Evolutionary conservation across 202 grass and related monocot genomes (phyloP).

Genomic region (Schoenoplectus tabernaemontani): DNA sequence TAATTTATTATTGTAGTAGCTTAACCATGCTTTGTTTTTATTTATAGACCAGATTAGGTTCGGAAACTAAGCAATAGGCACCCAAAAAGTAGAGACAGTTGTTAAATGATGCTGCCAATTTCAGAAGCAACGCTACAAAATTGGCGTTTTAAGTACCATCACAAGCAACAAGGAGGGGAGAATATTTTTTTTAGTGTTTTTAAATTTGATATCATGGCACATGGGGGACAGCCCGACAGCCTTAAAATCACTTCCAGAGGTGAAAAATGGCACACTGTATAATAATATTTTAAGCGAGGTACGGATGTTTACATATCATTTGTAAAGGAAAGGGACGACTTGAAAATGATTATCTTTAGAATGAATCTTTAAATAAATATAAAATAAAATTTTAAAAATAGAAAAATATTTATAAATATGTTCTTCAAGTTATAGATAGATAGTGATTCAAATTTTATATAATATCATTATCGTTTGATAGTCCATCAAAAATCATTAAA

Average conservation of each 20-base stretch:
- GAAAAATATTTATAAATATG: too few relatives aligned
- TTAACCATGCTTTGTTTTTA: not conserved
- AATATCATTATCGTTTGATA: too few relatives aligned
- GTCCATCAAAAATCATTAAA: too few relatives aligned
- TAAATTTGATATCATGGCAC: not conserved
- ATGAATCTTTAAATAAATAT: too few relatives aligned
- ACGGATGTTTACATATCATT: too few relatives aligned
- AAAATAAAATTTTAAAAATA: too few relatives aligned
- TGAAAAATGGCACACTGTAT: not conserved
- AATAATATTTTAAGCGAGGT: too few relatives aligned
- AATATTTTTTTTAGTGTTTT: not conserved
- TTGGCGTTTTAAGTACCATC: not conserved
- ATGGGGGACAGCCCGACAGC: not conserved
- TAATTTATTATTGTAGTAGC: not conserved
- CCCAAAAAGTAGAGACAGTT: not conserved
- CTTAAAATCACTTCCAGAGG: not conserved
- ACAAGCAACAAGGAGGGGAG: not conserved
- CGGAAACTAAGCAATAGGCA: not conserved
- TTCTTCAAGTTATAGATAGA: too few relatives aligned
- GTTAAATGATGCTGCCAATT: not conserved
- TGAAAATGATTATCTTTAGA: too few relatives aligned
- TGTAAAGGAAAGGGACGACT: too few relatives aligned
- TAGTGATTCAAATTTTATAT: too few relatives aligned
- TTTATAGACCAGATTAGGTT: not conserved
- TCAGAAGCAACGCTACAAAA: not conserved